These are phyloP conservation scores for Termitomyces sp. DNA, from an alignment of 768 basidiomycete genomes.

Conservation along the genomic window DNA sequence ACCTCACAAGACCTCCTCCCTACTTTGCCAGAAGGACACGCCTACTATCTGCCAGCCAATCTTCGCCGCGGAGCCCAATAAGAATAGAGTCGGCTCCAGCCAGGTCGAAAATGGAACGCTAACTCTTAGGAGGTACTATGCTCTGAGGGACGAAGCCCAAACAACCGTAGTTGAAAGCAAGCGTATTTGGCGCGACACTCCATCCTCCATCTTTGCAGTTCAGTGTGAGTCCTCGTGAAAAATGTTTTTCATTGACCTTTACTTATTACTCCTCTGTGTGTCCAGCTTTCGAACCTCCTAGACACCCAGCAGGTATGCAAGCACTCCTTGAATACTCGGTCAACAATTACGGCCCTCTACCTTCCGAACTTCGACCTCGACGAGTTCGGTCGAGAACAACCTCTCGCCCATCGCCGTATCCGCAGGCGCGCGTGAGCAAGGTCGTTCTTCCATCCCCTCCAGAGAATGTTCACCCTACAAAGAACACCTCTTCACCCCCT, in stretches of 20 bases:
- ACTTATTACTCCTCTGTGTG: slow-evolving; percentile 5
- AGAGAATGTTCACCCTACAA: slow-evolving; percentile 24
- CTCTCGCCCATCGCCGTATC: slow-evolving; percentile 73
- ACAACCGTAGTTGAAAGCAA: slow-evolving; percentile 63
- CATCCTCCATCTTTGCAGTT: slow-evolving; percentile 64
- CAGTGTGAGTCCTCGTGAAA: slow-evolving; percentile 52
- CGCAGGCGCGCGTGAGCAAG: slow-evolving; percentile 42
- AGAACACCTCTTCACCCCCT: slow-evolving; percentile 12
- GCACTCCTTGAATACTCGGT: slow-evolving; percentile 70
- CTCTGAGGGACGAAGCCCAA: slow-evolving; percentile 63
- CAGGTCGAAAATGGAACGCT: slow-evolving; percentile 53
- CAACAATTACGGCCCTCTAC: slow-evolving; percentile 66
- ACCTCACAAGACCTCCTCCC: slow-evolving; percentile 9
- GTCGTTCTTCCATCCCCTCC: slow-evolving; percentile 33
- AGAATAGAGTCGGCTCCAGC: slow-evolving; percentile 33
- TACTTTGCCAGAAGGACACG: slow-evolving; percentile 26
- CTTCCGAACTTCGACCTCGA: slow-evolving; percentile 60
- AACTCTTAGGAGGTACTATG: slow-evolving; percentile 61
- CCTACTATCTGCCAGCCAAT: slow-evolving; percentile 37
- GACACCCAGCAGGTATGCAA: slow-evolving; percentile 59
- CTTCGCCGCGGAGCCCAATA: slow-evolving; percentile 54
- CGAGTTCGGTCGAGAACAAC: slow-evolving; percentile 62
- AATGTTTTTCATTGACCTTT: neutral
- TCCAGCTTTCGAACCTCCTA: slow-evolving; percentile 67
- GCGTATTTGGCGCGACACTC: slow-evolving; percentile 61